Evolutionary conservation across 2,329 filamentous ascomycete species (phyloP).

Genomic region (Apiospora marii): DNA sequence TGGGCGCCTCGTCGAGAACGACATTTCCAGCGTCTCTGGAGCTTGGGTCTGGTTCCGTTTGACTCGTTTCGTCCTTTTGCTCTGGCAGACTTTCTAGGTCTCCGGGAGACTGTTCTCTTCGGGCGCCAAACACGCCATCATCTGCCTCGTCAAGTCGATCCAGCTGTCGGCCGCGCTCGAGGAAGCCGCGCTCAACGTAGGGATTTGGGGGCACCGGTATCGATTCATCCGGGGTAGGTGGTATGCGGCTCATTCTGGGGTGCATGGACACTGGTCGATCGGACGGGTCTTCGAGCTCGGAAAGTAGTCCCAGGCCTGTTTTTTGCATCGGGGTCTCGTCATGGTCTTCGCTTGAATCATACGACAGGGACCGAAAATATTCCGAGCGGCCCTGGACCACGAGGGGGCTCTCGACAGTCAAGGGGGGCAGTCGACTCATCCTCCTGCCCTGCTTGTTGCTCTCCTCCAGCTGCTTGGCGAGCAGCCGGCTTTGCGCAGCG

Average conservation of each 20-base stretch:
- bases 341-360: slow-evolving; percentile 64
- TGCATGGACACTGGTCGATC: slow-evolving; percentile 77
- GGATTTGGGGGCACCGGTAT: slow-evolving; percentile 55
- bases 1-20: slow-evolving; percentile 32
- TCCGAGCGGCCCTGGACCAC: slow-evolving; percentile 77
- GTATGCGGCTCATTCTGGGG: slow-evolving; percentile 73
- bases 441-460: slow-evolving; percentile 76
- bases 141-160: slow-evolving; percentile 48
- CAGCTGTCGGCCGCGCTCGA: slow-evolving; percentile 52
- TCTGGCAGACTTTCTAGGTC: slow-evolving; percentile 51
- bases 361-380: slow-evolving; percentile 80
- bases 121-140: slow-evolving; percentile 58
- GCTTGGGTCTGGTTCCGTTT: slow-evolving; percentile 44
- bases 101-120: slow-evolving; percentile 66
- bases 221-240: slow-evolving; percentile 56
- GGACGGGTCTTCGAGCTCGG: slow-evolving; percentile 62
- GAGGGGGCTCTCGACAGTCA: slow-evolving; percentile 83
- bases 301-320: slow-evolving; percentile 57
- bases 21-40: slow-evolving; percentile 47
- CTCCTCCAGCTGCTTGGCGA: slow-evolving; percentile 88
- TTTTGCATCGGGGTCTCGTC: slow-evolving; percentile 46
- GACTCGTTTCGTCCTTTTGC: slow-evolving; percentile 33
- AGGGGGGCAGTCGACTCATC: slow-evolving; percentile 84
- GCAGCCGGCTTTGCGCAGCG: slow-evolving; percentile 85
- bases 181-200: slow-evolving; percentile 50